A percentile compares a stretch with the other conserved stretches of the same genome.
Conservation (phyloP, 2,329 filamentous ascomycete species). For the Rhexocercosporidium sp. region DNA sequence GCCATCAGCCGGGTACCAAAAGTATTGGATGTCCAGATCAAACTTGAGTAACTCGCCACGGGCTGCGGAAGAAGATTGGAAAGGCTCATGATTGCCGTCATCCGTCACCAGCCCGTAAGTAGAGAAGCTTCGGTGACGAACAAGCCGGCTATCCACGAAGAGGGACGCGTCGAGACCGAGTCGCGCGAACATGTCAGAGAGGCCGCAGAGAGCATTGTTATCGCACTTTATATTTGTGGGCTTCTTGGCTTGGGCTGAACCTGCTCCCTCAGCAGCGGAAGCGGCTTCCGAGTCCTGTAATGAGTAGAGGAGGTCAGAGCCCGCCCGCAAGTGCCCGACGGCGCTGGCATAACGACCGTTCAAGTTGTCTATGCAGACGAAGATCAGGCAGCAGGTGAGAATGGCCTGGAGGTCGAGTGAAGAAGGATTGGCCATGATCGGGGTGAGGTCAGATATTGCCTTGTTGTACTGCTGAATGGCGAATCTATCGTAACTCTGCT, state of each 20-base stretch:
- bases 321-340: not conserved
- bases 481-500: not conserved
- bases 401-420: not conserved
- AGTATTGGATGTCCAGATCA: not conserved
- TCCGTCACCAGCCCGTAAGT: not conserved
- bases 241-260: not conserved
- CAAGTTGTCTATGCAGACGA: not conserved
- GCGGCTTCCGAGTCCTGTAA: not conserved
- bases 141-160: not conserved
- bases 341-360: not conserved
- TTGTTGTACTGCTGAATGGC: not conserved
- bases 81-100: not conserved
- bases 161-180: not conserved
- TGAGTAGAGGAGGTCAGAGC: not conserved
- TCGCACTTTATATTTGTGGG: not conserved
- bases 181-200: not conserved
- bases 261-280: not conserved
- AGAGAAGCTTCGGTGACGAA: not conserved
- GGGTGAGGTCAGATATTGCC: not conserved
- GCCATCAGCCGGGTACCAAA: not conserved
- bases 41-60: not conserved
- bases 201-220: not conserved
- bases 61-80: not conserved
- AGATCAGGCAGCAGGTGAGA: not conserved
- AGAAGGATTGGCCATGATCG: not conserved